Percentiles rank a stretch among this genome's conserved stretches.
These are phyloP conservation scores for Cutaneotrichosporon mucoides DNA, from an alignment of 1,284 basidiomycete genomes.

Conservation along the genomic window DNA sequence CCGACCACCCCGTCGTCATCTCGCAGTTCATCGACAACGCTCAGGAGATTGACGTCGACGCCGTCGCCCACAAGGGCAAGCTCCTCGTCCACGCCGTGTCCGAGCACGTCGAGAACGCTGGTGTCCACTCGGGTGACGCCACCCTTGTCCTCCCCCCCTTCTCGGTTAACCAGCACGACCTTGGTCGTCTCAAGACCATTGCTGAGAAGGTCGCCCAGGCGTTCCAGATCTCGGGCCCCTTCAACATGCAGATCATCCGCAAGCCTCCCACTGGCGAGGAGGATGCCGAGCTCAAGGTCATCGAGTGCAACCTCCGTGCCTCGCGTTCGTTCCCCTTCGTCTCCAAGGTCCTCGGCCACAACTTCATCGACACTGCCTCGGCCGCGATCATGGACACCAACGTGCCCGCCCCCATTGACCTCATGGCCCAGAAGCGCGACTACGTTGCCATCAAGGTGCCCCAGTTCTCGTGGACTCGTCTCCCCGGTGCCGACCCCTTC, in stretches of 20 bases:
- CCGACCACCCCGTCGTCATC: constrained; percentile 94
- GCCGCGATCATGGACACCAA: constrained; percentile 79
- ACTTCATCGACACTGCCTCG: constrained; percentile 95
- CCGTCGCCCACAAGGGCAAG: constrained; percentile 88
- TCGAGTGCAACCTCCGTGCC: constrained; percentile 97
- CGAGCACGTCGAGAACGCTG: constrained; percentile 98
- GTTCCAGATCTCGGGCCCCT: constrained; percentile 95
- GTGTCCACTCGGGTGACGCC: constrained; percentile 98
- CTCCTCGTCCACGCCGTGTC: constrained; percentile 96
- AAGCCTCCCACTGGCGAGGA: constrained; percentile 62
- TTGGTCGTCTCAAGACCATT: constrained; percentile 81
- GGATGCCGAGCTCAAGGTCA: constrained; percentile 78
- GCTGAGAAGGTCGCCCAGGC: constrained; percentile 92
- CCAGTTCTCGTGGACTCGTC: constrained; percentile 96
- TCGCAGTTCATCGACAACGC: constrained; percentile 98
- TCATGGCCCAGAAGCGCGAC: constrained; percentile 85
- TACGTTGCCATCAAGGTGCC: constrained; percentile 97
- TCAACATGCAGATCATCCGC: constrained; percentile 99
- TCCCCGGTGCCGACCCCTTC: constrained; percentile 86
- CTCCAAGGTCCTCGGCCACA: constrained; percentile 92
- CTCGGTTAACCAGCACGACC: constrained; percentile 70
- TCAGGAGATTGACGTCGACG: constrained; percentile 97
- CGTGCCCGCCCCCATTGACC: constrained; percentile 87
- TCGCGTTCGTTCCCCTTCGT: constrained; percentile 99
- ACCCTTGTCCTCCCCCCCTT: constrained; percentile 97